phyloP scores from a whole-genome alignment of 495 filamentous ascomycete genomes.

The Penicillium turbatum region DNA sequence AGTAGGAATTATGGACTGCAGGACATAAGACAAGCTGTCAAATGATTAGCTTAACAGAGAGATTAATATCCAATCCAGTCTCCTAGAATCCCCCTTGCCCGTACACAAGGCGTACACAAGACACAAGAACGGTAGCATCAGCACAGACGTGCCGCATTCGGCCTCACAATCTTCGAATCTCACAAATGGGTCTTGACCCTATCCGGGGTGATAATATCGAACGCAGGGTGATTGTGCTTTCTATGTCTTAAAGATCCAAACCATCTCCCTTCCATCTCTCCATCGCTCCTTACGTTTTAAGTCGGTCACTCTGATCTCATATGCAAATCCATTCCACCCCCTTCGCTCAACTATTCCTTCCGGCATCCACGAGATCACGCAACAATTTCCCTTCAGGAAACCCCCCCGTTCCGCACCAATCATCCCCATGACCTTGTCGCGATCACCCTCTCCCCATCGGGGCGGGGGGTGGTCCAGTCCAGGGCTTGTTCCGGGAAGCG shows the following conservation, averaged over 20 bases:
- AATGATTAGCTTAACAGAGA: too few species aligned
- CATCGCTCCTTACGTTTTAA: not conserved
- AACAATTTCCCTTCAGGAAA: not conserved
- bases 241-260: not conserved
- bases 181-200: not conserved
- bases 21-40: not conserved
- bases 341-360: not conserved
- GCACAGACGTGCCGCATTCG: not conserved
- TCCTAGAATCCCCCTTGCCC: not conserved
- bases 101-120: not conserved
- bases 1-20: not conserved
- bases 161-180: not conserved
- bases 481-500: constrained; percentile 66
- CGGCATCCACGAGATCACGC: not conserved
- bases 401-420: not conserved
- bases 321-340: constrained; percentile 4
- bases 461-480: constrained; percentile 87
- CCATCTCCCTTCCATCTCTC: not conserved
- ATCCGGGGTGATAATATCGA: not conserved
- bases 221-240: not conserved
- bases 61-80: not conserved
- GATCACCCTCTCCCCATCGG: constrained; percentile 75
- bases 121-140: not conserved
- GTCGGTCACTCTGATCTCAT: constrained; percentile 20
- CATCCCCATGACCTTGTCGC: constrained; percentile 69